phyloP scores from a whole-genome alignment of 179 eudicot genomes.

The Beta corolliflora region DNA sequence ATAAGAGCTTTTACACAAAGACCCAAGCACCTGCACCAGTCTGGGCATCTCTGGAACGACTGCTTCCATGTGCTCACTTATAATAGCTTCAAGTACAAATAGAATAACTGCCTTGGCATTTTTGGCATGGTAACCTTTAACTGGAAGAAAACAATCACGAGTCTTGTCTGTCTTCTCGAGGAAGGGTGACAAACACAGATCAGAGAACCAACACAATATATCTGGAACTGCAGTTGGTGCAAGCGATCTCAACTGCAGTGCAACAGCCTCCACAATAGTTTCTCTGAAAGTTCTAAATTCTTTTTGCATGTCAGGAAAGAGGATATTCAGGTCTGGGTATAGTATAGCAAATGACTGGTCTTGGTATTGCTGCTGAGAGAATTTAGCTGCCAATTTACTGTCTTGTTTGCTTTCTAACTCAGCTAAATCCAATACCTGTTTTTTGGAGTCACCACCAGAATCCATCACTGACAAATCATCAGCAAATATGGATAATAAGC shows the following conservation, averaged over 20 bases:
- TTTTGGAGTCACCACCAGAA: constrained; percentile 36
- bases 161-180: constrained; percentile 34
- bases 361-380: constrained; percentile 32
- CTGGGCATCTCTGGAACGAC: constrained; percentile 81
- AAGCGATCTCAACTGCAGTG: constrained; percentile 67
- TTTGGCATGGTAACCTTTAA: constrained; percentile 66
- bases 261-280: constrained; percentile 73
- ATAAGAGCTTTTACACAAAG: constrained; percentile 62
- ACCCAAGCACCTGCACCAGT: constrained; percentile 63
- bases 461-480: constrained; percentile 68
- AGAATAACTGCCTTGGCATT: constrained; percentile 79
- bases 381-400: constrained; percentile 23
- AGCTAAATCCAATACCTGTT: constrained; percentile 29
- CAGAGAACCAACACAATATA: constrained; percentile 80
- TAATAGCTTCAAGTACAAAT: constrained; percentile 73
- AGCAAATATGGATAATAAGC: constrained; percentile 61
- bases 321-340: constrained; percentile 62
- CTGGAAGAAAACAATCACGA: constrained; percentile 33
- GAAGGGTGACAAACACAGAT: constrained; percentile 75
- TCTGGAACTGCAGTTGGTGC: constrained; percentile 66
- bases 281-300: constrained; percentile 68
- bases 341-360: constrained; percentile 47
- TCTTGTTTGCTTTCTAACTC: constrained; percentile 22
- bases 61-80: constrained; percentile 84
- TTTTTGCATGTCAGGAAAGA: constrained; percentile 66